Evolutionary conservation across 192 early-diverging fungal genomes (phyloP), one percentile per base, ranked within the genome.

Genomic region (Coemansia furcata): DNA sequence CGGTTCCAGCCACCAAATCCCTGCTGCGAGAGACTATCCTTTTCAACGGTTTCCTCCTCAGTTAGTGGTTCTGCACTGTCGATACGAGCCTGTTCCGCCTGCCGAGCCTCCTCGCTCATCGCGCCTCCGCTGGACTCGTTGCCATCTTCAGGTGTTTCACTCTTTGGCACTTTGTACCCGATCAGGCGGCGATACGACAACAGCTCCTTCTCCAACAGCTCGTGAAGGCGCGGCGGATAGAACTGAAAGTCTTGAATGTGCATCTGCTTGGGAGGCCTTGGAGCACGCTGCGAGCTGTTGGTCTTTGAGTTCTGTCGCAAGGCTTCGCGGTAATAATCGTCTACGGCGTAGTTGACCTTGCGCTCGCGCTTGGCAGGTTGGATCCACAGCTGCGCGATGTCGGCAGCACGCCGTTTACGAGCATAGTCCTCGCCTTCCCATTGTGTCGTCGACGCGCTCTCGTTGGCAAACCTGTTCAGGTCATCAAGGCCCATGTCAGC

Each of bases 351-450:
- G 76, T 92, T 95, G 35, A 87, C 91, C 74, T 95, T 95, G 60
- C 94, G 89, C 82, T 98, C 95, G 58, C 96, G 86, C 78, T 99
- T 97, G 35, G 92, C 89, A 1, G 96, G 97, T 64, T 93, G 91
- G 57, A 98, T 93, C 97, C 97, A 99, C 63, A 79, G 63, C 43
- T 73, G 69, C 14, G 62, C 57, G 40, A 82, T 74, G 38, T 76
- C 77, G 11, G 73, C 74, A 1, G 80, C 71, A 17, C 75, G 68
- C 38, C 71, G 68, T 74, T 92, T 93, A 71, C 86, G 85, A 46
- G 93, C 87, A 88, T 94, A 98, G 85, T 99, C 94, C 64, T 96
- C 88, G 19, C 97, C 97, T 65, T 98, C 92, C 96, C 96, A 97
- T 68, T 97, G 88, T 72, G 96, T 96, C 3, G 92, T 94, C 54